Conservation (phyloP, 2,329 filamentous ascomycete genomes). For the Zasmidium angulare region DNA sequence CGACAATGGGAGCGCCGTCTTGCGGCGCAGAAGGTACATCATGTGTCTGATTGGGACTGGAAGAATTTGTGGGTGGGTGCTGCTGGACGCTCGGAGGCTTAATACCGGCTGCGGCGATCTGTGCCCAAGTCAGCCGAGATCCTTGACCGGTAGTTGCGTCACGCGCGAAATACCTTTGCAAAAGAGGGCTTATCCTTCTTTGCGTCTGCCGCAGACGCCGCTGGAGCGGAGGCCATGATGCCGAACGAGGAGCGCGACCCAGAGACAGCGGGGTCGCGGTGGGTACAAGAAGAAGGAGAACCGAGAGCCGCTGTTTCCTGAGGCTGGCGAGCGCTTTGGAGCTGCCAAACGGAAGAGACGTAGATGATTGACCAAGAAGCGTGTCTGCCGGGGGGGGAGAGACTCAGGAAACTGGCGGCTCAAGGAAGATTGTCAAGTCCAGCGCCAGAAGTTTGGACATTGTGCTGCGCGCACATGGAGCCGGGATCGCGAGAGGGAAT, state of each 20-base stretch:
- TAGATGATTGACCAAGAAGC: constrained; percentile 12
- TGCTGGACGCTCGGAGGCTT: constrained; percentile 28
- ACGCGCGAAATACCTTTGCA: constrained; percentile 33
- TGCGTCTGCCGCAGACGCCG: constrained; percentile 23
- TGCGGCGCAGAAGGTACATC: constrained; percentile 22
- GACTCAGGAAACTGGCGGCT: constrained; percentile 47
- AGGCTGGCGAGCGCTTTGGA: constrained; percentile 31
- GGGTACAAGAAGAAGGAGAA: constrained; percentile 8
- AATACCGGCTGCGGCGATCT: constrained; percentile 35
- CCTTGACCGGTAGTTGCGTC: background rate
- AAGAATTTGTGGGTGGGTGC: constrained; percentile 8
- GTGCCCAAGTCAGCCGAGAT: constrained; percentile 12
- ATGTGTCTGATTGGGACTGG: constrained; percentile 15
- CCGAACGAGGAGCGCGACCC: constrained; percentile 19
- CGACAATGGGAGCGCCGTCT: constrained; percentile 20
- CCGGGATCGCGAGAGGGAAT: constrained; percentile 14
- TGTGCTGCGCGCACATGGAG: constrained; percentile 49
- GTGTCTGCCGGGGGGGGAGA: constrained; percentile 27
- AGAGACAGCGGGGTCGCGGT: constrained; percentile 11
- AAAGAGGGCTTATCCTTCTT: constrained; percentile 37
- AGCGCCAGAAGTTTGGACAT: constrained; percentile 50
- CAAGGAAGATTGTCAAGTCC: constrained; percentile 52
- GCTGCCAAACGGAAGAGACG: constrained; percentile 32
- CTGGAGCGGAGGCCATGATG: constrained; percentile 34
- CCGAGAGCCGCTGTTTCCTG: constrained; percentile 40